phyloP scores from a whole-genome alignment of 2,329 filamentous ascomycete genomes.

The Arthrobotrys sinensis region DNA sequence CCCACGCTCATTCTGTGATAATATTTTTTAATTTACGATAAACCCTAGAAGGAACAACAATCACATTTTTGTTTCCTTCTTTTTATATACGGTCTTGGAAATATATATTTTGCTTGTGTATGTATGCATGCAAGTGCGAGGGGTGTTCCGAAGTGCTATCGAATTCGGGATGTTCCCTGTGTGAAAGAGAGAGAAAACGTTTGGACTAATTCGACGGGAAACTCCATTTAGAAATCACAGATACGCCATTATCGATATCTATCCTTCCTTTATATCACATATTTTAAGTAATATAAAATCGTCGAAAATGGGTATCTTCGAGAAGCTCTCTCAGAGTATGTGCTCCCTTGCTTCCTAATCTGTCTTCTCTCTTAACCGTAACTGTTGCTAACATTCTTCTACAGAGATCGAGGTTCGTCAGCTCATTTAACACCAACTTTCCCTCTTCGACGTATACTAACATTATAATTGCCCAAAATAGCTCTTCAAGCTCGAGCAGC shows the following conservation, averaged over 20 bases:
- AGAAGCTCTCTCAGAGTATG: constrained; percentile 72
- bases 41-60: neutral
- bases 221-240: constrained; percentile 42
- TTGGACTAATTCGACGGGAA: constrained; percentile 14
- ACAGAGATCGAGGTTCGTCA: constrained; percentile 62
- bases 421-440: neutral
- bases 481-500: constrained; percentile 93
- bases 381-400: constrained; percentile 42
- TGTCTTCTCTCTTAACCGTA: neutral
- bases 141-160: constrained; percentile 45
- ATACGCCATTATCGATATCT: constrained; percentile 44
- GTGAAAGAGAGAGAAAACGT: neutral
- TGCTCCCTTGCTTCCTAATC: constrained; percentile 53
- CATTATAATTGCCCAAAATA: constrained; percentile 76
- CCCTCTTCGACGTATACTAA: constrained; percentile 15
- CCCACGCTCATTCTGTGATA: constrained; percentile 28
- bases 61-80: constrained; percentile 12
- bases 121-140: neutral
- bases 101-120: constrained; percentile 11
- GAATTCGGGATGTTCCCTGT: neutral
- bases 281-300: constrained; percentile 27
- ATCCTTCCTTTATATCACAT: constrained; percentile 31
- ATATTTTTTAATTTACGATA: constrained; percentile 37
- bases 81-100: neutral
- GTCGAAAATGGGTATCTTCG: constrained; percentile 70